A percentile compares a stretch with the other conserved stretches of the same genome.
Evolutionary conservation across 2,329 filamentous ascomycete genomes (phyloP).

Genomic region (Ceratocystis diversiconidia): DNA sequence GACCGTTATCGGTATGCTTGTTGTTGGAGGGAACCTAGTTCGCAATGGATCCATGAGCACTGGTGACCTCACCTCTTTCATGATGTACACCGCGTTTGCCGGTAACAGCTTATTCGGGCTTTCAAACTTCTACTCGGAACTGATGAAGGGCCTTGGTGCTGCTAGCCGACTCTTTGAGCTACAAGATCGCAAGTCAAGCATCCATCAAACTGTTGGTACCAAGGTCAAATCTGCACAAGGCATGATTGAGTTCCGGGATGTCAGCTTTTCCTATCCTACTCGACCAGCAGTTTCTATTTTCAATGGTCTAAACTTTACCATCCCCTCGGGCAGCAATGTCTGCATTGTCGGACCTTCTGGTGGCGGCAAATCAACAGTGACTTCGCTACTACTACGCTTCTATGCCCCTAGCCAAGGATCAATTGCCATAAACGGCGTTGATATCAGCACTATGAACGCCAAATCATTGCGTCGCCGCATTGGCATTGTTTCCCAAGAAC

Average conservation of each 20-base stretch:
- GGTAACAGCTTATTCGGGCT: constrained; percentile 82
- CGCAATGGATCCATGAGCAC: constrained; percentile 73
- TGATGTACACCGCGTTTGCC: constrained; percentile 92
- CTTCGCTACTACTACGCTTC: constrained; percentile 79
- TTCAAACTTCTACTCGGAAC: constrained; percentile 90
- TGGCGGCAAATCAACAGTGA: constrained; percentile 91
- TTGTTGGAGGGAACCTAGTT: constrained; percentile 83
- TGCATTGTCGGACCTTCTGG: constrained; percentile 94
- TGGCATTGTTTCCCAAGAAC: constrained; percentile 89
- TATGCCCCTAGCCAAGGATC: constrained; percentile 67
- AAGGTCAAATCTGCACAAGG: constrained; percentile 75
- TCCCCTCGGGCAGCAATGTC: constrained; percentile 84
- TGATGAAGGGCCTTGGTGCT: constrained; percentile 97
- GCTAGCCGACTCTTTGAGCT: constrained; percentile 93
- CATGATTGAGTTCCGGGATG: constrained; percentile 72
- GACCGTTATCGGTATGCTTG: constrained; percentile 81
- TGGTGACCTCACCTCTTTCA: constrained; percentile 85
- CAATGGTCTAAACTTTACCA: constrained; percentile 74
- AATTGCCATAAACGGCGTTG: constrained; percentile 71
- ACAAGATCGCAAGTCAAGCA: constrained; percentile 75
- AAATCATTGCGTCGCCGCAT: constrained; percentile 87
- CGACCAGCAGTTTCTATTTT: constrained; percentile 86
- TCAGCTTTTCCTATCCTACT: constrained; percentile 85
- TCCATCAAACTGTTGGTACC: constrained; percentile 70
- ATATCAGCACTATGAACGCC: constrained; percentile 76